Percentiles rank a stretch among this genome's conserved stretches.
phyloP scores from a whole-genome alignment of 495 filamentous ascomycete species.

The Trichoderma gamsii region DNA sequence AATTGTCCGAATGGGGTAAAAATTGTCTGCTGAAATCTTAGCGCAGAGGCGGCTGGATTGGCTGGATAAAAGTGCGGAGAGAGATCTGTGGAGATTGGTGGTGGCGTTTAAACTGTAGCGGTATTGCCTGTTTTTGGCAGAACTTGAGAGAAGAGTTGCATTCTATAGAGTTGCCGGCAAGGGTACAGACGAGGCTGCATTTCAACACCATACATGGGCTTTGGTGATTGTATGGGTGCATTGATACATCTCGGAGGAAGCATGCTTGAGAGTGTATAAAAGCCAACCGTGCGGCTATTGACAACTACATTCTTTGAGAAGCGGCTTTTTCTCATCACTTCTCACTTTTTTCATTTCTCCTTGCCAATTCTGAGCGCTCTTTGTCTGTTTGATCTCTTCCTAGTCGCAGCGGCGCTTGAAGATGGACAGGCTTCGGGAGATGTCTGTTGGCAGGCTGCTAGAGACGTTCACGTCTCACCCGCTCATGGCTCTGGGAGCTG shows the following conservation, averaged over 20 bases:
- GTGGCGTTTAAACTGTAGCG: neutral
- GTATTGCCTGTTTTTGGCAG: neutral
- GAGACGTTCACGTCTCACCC: neutral
- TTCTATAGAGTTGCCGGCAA: neutral
- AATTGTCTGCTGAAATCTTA: neutral
- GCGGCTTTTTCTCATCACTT: too few species aligned
- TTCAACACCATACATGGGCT: neutral
- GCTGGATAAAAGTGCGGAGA: neutral
- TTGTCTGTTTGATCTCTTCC: neutral
- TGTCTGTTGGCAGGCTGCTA: neutral
- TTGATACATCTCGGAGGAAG: neutral
- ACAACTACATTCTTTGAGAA: neutral
- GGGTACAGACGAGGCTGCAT: neutral
- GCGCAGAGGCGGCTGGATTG: neutral
- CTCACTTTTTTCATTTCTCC: too few species aligned
- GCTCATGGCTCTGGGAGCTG: neutral
- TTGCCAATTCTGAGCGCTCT: too few species aligned
- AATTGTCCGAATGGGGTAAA: neutral
- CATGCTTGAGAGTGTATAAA: neutral
- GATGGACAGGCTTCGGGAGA: neutral
- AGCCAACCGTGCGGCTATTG: neutral
- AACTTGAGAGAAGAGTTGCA: neutral
- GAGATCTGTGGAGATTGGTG: slow-evolving; percentile 7
- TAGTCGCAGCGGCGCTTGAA: neutral
- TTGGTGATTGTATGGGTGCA: neutral